Base-by-base conservation (phyloP, 2,329 filamentous ascomycete genomes). In the Thelonectria discophora region DNA sequence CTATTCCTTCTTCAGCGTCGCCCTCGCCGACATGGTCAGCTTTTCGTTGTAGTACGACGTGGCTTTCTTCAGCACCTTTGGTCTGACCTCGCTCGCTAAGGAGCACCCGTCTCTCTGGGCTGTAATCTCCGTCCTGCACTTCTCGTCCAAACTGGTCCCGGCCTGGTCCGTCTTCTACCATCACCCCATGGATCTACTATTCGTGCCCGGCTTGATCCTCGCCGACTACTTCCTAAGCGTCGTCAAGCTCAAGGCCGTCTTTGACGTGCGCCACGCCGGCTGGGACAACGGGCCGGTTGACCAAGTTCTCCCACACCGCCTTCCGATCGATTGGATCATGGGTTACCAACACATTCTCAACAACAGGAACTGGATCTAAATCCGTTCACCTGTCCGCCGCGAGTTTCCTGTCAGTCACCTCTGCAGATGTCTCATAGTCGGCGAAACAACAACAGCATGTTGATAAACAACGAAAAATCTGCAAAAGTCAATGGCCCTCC, bases 171-270 rank as follows among this genome's bases (percentile, higher is more conserved):
- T 32, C 8, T 1, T 64, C 11, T 4, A n/a, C 2, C 34, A 17
- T 2, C 15, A 46, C 11, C 55, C 55, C 15, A 10, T 32, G 5
- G 57, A 54, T 15, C 2, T 45, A 3, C 2, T 60, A 7, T 49
- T 43, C 24, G 6, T 55, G 12, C 51, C 50, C 5, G 42, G 32
- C 3, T 17, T 13, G 54, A 3, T 39, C 40, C 9, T 27, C 47
- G n/a, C 48, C 37, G 51, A 48, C 8, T 67, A 65, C 20, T 5
- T 32, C 3, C 57, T 57, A 8, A 46, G 52, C 6, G 3, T 67
- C 2, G 13, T 70, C 3, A 65, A 60, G 30, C 20, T 68, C 9
- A 57, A 54, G 24, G 56, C 58, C 15, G 43, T 68, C 5, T 17
- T 65, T 9, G 63, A 59, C 1, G 51, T 55, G 27, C 59, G 7